Evolutionary conservation across 1,284 basidiomycete genomes (phyloP).

Genomic region (Ustilago sp.): DNA sequence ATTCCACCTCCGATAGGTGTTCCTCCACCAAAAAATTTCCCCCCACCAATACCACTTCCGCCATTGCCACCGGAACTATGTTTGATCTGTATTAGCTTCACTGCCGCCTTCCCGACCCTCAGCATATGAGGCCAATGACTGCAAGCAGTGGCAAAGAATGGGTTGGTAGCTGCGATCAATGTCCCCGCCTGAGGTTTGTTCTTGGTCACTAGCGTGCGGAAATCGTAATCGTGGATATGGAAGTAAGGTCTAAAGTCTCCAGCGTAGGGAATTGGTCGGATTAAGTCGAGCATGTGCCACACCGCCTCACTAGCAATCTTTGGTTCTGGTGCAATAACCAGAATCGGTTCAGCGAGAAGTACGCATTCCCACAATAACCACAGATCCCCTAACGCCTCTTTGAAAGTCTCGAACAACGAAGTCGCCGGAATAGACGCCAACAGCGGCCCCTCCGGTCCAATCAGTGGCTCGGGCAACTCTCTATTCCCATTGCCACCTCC

Average conservation of each 20-base stretch:
- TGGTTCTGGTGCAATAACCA: slow-evolving; percentile 83
- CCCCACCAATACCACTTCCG: neutral
- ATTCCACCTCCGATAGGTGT: slow-evolving; percentile 72
- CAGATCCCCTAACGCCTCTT: slow-evolving; percentile 76
- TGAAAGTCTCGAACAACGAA: slow-evolving; percentile 61
- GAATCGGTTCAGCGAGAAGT: slow-evolving; percentile 80
- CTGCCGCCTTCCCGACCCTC: slow-evolving; percentile 72
- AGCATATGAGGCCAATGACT: slow-evolving; percentile 90
- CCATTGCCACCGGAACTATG: slow-evolving; percentile 14
- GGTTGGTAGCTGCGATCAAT: slow-evolving; percentile 92
- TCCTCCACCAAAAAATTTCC: slow-evolving; percentile 25
- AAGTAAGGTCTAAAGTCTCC: slow-evolving; percentile 93
- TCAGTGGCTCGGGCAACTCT: slow-evolving; percentile 42
- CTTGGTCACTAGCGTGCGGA: slow-evolving; percentile 80
- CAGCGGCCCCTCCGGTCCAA: slow-evolving; percentile 41
- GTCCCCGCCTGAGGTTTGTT: slow-evolving; percentile 86
- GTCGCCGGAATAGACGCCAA: slow-evolving; percentile 81
- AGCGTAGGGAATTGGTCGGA: slow-evolving; percentile 86
- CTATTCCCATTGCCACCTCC: slow-evolving; percentile 9
- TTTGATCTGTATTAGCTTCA: slow-evolving; percentile 48
- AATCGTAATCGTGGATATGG: slow-evolving; percentile 92
- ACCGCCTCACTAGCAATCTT: slow-evolving; percentile 84
- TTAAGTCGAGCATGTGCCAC: slow-evolving; percentile 78
- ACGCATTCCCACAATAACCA: slow-evolving; percentile 81
- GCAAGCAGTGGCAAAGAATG: slow-evolving; percentile 88